Evolutionary conservation across 352 stramenopile genomes (phyloP), one percentile per base, ranked within the genome.

Genomic region (Aphanomyces invadans): DNA sequence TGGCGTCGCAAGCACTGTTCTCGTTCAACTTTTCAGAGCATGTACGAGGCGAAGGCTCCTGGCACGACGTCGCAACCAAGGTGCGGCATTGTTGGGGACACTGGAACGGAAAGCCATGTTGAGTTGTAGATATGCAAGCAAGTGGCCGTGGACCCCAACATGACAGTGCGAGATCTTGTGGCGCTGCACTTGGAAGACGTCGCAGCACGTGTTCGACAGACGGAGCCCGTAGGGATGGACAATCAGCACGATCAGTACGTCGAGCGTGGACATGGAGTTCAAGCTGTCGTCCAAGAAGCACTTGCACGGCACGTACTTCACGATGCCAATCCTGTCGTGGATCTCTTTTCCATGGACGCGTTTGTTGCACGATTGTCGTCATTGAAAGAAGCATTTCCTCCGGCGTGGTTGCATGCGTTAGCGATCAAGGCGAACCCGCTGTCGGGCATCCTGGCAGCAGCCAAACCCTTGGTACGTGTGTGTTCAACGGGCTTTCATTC

Each of bases 351-450:
- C 42, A 88, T 79, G 74, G 80, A 88, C 66, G 76, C 76, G 33
- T 92, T 86, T 70, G 74, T 52, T 7, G 62, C 67, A 15, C 81
- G 83, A 0, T 69, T 92, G 4, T 68, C 73, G 5, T 89, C 88
- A 53, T 65, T 92, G 29, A 73, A 62, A 32, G 49, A 33, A 0
- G 78, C 76, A 1, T 86, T 92, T 28, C 80, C 78, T 0, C 73
- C 73, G 28, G 75, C 75, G 63, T 90, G 89, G 59, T 86, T 74
- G 55, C 85, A 94, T 53, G 83, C 83, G 23, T 51, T 94, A 26
- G 85, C 85, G 0, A 79, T 94, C 33, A 94, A 94, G 67, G 74
- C 80, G 23, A 94, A 94, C 42, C 83, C 85, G 4, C 78, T 86
- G 33, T 78, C 80, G 3, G 81, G 80, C 1, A 57, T 91, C 26